Percentiles rank a stretch among this genome's conserved stretches.
Evolutionary conservation across 805 yeast species (phyloP).

Genomic region (Candida palmyrensis): DNA sequence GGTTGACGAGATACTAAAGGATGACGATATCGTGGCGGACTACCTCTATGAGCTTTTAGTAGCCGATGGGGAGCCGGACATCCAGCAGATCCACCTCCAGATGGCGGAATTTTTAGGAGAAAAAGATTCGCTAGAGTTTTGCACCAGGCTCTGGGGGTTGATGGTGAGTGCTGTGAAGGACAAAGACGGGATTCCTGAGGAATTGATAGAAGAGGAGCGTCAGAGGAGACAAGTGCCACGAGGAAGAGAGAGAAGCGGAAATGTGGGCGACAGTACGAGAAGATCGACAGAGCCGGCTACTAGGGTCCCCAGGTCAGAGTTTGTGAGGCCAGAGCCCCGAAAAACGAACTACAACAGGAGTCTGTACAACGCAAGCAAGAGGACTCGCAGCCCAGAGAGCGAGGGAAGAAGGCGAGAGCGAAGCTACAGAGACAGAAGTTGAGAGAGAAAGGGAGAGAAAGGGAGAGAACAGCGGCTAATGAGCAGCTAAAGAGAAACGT

Average conservation of each 20-base stretch:
- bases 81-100: constrained; percentile 38
- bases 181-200: constrained; percentile 41
- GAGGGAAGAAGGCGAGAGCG: too few species aligned
- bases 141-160: constrained; percentile 40
- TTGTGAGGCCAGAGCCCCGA: too few species aligned
- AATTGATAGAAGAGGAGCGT: constrained; percentile 10
- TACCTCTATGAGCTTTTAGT: constrained; percentile 40
- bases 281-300: constrained; percentile 1
- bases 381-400: constrained; percentile 4
- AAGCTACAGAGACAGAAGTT: constrained; percentile 7
- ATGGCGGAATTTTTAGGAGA: constrained; percentile 42
- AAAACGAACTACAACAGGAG: constrained; percentile 27
- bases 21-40: constrained; percentile 47
- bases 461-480: too few species aligned
- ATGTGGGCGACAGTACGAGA: constrained; percentile 7
- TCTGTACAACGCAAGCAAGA: constrained; percentile 9
- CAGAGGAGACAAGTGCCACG: constrained; percentile 2
- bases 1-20: constrained; percentile 36
- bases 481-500: too few species aligned
- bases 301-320: background rate
- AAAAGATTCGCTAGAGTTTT: constrained; percentile 33
- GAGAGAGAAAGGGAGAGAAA: too few species aligned
- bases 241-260: constrained; percentile 2
- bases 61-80: constrained; percentile 25
- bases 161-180: constrained; percentile 40